A percentile compares a stretch with the other conserved stretches of the same genome.
These are phyloP conservation scores for Tympanopsis confertula DNA, from an alignment of 2,329 filamentous ascomycete genomes.

Conservation along the genomic window DNA sequence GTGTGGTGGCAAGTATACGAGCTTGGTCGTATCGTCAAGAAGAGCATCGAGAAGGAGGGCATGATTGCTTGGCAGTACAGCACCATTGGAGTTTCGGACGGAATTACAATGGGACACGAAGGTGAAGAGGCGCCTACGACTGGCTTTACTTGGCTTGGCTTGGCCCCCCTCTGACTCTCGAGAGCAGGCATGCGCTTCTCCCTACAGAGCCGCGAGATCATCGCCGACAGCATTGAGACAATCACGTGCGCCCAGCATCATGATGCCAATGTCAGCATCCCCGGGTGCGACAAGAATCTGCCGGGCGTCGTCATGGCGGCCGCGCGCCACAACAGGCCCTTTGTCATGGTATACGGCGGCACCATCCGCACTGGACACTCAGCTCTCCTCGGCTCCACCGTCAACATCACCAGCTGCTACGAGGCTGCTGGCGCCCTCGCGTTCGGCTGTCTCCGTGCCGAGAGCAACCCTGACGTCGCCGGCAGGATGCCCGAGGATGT, in stretches of 20 bases:
- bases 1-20: conserved; percentile 51
- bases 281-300: conserved; percentile 97
- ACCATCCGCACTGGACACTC: conserved; percentile 83
- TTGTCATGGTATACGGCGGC: conserved; percentile 90
- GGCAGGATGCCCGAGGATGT: conserved; percentile 66
- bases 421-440: conserved; percentile 75
- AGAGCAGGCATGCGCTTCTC: conserved; percentile 78
- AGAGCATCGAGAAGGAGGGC: conserved; percentile 63
- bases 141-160: too few relatives aligned
- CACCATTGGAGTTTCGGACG: conserved; percentile 78
- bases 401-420: conserved; percentile 84
- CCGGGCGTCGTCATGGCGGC: conserved; percentile 85
- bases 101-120: conserved; percentile 90
- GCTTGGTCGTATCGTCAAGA: conserved; percentile 78
- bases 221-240: conserved; percentile 87
- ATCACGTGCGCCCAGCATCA: conserved; percentile 86
- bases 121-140: conserved; percentile 32
- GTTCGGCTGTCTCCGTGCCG: conserved; percentile 66
- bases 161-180: too few relatives aligned
- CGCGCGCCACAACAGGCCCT: conserved; percentile 80
- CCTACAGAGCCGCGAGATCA: conserved; percentile 79
- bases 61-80: conserved; percentile 96
- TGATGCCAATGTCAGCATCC: conserved; percentile 85
- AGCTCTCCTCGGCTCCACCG: conserved; percentile 58
- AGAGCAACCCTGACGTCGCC: conserved; percentile 35